Evolutionary conservation across 257 asterid species (phyloP).

Genomic region (Solanum rostratum): DNA sequence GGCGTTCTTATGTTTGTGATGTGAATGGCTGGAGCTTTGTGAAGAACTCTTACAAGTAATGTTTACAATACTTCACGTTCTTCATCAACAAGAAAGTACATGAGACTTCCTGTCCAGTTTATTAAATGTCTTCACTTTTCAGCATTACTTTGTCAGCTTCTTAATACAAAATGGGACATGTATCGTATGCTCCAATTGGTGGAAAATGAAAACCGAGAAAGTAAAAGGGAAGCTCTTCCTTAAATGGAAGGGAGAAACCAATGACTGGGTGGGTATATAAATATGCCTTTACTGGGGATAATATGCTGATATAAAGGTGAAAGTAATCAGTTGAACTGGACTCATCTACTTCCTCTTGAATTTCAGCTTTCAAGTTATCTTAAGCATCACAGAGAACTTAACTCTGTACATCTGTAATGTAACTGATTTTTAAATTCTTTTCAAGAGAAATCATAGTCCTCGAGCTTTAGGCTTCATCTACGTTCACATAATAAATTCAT

Average conservation of each 20-base stretch:
- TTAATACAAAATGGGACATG: not conserved
- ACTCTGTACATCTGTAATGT: not conserved
- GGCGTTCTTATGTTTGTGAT: conserved; percentile 93
- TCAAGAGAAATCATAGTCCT: not conserved
- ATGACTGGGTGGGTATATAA: not conserved
- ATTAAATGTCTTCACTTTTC: not conserved
- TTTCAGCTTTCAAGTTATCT: not conserved
- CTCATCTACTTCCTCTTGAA: not conserved
- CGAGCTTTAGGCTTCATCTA: not conserved
- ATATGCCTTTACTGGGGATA: not conserved
- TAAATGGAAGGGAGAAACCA: not conserved
- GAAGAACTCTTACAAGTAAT: conserved; percentile 88
- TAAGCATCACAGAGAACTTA: not conserved
- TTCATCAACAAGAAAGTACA: not conserved
- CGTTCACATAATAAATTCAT: not conserved
- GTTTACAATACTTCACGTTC: not conserved
- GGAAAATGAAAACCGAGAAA: not conserved
- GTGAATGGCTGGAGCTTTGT: conserved; percentile 99
- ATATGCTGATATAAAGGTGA: not conserved
- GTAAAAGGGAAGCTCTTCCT: not conserved
- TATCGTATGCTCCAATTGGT: not conserved
- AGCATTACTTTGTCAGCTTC: not conserved
- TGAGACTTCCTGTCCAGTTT: not conserved
- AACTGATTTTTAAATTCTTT: not conserved
- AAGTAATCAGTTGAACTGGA: not conserved